phyloP scores from a whole-genome alignment of 768 basidiomycete genomes.

The Russula abietina region DNA sequence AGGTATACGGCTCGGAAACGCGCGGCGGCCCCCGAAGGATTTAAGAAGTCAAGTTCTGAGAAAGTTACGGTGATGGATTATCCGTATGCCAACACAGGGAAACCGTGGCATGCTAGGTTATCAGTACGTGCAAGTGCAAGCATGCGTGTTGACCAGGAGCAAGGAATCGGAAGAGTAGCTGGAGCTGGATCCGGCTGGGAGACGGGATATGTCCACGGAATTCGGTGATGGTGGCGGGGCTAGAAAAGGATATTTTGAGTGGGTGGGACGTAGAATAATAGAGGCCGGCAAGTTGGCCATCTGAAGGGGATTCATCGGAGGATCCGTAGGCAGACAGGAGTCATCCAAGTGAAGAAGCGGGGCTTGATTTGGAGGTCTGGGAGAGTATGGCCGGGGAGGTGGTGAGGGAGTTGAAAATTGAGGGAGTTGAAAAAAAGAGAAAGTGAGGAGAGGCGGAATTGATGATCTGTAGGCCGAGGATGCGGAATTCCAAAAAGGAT shows the following conservation, averaged over 20 bases:
- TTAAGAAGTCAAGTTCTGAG: too few relatives aligned
- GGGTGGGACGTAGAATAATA: neutral
- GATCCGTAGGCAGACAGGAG: constrained; percentile 25
- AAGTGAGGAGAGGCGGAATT: constrained; percentile 4
- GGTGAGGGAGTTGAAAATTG: neutral
- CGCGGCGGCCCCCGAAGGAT: neutral
- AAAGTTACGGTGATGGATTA: neutral
- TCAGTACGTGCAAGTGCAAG: neutral
- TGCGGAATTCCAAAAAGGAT: constrained; percentile 11
- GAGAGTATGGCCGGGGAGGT: neutral
- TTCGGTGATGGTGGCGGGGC: constrained; percentile 19
- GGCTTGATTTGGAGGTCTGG: constrained; percentile 3
- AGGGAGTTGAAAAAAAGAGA: neutral
- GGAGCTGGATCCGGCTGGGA: constrained; percentile 16
- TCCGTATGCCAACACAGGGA: neutral
- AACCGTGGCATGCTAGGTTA: neutral
- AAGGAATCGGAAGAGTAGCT: neutral
- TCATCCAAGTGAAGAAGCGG: constrained; percentile 20
- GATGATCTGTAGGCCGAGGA: constrained; percentile 19
- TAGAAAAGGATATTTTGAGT: constrained; percentile 8
- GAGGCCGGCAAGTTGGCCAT: constrained; percentile 3
- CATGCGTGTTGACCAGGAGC: neutral
- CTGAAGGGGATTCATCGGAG: constrained; percentile 9
- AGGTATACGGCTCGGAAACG: neutral
- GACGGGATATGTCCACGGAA: neutral